Evolutionary conservation across 768 basidiomycete species (phyloP).

Genomic region (Tephrocybe sp.): DNA sequence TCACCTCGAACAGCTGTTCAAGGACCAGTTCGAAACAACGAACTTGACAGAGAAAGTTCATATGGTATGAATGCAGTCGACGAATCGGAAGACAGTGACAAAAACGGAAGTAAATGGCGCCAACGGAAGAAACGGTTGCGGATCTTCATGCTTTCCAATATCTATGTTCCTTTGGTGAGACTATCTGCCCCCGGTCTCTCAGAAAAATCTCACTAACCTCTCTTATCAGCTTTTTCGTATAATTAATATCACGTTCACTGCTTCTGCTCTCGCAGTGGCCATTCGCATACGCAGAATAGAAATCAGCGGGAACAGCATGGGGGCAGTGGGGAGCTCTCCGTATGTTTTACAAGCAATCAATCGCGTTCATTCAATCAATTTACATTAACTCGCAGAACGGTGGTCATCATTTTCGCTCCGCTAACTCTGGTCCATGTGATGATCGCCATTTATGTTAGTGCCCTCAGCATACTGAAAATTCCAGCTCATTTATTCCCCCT

Average conservation of each 20-base stretch:
- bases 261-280: slow-evolving; percentile 76
- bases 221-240: slow-evolving; percentile 71
- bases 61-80: slow-evolving; percentile 28
- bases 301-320: slow-evolving; percentile 47
- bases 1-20: slow-evolving; percentile 44
- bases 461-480: background rate
- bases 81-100: slow-evolving; percentile 23
- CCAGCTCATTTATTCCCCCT: background rate
- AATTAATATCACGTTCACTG: slow-evolving; percentile 81
- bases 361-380: background rate
- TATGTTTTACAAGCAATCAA: slow-evolving; percentile 32
- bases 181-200: background rate
- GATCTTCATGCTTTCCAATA: slow-evolving; percentile 68
- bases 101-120: slow-evolving; percentile 29
- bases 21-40: slow-evolving; percentile 32
- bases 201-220: background rate
- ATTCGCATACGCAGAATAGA: slow-evolving; percentile 71
- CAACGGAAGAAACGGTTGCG: slow-evolving; percentile 50
- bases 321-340: slow-evolving; percentile 83
- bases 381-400: slow-evolving; percentile 44
- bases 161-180: slow-evolving; percentile 77
- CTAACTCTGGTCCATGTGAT: slow-evolving; percentile 84
- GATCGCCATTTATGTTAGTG: slow-evolving; percentile 77
- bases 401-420: slow-evolving; percentile 85
- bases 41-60: slow-evolving; percentile 22